Percentiles rank a stretch among this genome's conserved stretches.
These are phyloP conservation scores for Teratosphaeriaceae sp. DNA, from an alignment of 2,329 filamentous ascomycete species.

Conservation along the genomic window DNA sequence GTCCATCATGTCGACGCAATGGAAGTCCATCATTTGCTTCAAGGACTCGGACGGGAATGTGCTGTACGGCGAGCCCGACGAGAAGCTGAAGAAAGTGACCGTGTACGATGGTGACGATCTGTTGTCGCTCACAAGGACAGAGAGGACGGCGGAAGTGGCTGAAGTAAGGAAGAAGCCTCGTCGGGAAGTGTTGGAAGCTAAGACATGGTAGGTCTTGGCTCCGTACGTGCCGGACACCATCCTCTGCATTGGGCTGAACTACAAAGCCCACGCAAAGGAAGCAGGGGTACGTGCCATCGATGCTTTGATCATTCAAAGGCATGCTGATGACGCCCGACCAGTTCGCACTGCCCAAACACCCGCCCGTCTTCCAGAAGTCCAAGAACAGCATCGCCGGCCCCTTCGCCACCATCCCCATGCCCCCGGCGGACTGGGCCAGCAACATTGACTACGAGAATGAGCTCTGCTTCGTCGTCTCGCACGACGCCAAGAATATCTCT, in stretches of 20 bases:
- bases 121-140: neutral
- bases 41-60: neutral
- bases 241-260: neutral
- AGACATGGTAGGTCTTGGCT: neutral
- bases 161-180: no score
- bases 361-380: neutral
- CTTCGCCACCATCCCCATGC: neutral
- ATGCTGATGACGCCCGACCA: no score
- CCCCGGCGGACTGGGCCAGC: neutral
- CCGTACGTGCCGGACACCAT: neutral
- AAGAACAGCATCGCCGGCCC: neutral
- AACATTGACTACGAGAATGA: conserved; percentile 4
- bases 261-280: neutral
- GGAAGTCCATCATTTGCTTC: neutral
- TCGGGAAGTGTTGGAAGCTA: no score
- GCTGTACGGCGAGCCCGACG: neutral
- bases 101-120: neutral
- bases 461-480: conserved; percentile 11
- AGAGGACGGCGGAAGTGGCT: neutral
- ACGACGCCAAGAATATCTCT: conserved; percentile 28
- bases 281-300: neutral
- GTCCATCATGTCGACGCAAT: no score
- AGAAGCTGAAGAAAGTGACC: neutral
- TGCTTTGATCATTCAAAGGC: no score
- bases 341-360: neutral